phyloP scores from a whole-genome alignment of 129 eudicot species.

The Chrysanthemum seticuspe region DNA sequence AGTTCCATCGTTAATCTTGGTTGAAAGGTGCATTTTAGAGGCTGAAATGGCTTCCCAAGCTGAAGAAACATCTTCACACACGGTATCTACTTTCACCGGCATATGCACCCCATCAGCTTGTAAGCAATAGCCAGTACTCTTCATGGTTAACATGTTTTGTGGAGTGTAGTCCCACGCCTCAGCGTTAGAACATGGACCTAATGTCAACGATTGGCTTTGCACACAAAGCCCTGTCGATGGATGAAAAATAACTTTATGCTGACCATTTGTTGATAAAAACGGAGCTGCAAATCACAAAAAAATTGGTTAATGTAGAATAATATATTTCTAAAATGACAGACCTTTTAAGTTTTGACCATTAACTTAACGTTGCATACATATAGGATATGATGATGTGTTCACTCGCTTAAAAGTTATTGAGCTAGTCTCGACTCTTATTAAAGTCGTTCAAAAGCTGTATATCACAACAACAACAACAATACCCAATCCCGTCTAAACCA shows the following conservation, averaged over 20 bases:
- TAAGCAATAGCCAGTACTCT: constrained; percentile 55
- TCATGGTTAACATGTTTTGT: constrained; percentile 41
- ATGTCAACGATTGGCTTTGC: constrained; percentile 34
- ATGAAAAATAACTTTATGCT: constrained; percentile 57
- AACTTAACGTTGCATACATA: no score
- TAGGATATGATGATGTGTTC: no score
- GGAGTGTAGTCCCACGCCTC: constrained; percentile 55
- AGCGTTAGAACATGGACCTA: constrained; percentile 66
- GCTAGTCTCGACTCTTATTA: no score
- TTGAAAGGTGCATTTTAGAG: constrained; percentile 72
- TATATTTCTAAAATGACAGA: no score
- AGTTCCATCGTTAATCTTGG: constrained; percentile 40
- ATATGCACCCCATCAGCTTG: constrained; percentile 38
- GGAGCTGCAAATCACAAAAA: constrained; percentile 50
- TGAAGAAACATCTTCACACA: constrained; percentile 29
- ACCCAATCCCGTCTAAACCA: no score
- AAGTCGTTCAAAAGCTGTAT: no score
- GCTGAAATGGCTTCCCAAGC: constrained; percentile 71
- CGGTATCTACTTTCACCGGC: constrained; percentile 39
- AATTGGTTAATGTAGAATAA: no score
- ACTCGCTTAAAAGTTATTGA: no score
- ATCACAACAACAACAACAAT: background rate
- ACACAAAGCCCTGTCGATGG: constrained; percentile 75
- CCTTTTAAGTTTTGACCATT: no score
- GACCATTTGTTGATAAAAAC: constrained; percentile 22